Percentiles rank a stretch among this genome's conserved stretches.
Evolutionary conservation across 495 filamentous ascomycete species (phyloP).

Genomic region (Aspergillus nanangensis): DNA sequence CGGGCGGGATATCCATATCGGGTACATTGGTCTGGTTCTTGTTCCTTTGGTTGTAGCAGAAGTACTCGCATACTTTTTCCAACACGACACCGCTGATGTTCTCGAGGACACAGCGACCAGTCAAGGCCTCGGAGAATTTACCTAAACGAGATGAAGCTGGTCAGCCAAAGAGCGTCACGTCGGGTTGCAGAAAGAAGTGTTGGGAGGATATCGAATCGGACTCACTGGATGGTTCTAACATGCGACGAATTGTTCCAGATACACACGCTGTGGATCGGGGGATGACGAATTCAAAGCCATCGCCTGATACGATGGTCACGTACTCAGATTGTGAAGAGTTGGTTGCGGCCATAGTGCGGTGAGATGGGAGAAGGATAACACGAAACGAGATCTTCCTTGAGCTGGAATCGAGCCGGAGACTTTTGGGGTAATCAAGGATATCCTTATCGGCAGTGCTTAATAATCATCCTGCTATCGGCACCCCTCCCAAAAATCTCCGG

Average conservation of each 20-base stretch:
- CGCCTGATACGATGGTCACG: slow-evolving; percentile 80
- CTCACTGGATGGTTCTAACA: slow-evolving; percentile 78
- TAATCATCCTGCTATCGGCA: too few species aligned
- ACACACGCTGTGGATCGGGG: slow-evolving; percentile 70
- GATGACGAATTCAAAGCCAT: slow-evolving; percentile 86
- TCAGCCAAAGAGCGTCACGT: neutral
- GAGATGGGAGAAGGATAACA: too few species aligned
- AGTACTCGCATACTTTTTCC: slow-evolving; percentile 89
- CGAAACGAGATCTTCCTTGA: too few species aligned
- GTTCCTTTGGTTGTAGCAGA: slow-evolving; percentile 84
- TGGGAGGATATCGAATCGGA: too few species aligned
- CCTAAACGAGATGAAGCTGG: slow-evolving; percentile 34
- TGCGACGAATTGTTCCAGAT: slow-evolving; percentile 73
- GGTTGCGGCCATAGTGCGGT: too few species aligned
- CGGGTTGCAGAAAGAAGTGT: neutral
- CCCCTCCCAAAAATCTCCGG: too few species aligned
- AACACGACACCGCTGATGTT: slow-evolving; percentile 80
- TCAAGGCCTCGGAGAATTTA: slow-evolving; percentile 64
- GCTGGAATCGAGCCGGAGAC: too few species aligned
- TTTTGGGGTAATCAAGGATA: too few species aligned
- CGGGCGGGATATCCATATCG: slow-evolving; percentile 82
- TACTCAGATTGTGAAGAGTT: too few species aligned
- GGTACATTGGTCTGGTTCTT: slow-evolving; percentile 70
- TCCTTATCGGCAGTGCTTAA: too few species aligned
- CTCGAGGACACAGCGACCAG: slow-evolving; percentile 61